Percentiles rank a stretch among this genome's conserved stretches.
Conservation (phyloP, 2,329 filamentous ascomycete genomes). For the Botryosphaeria dothidea region DNA sequence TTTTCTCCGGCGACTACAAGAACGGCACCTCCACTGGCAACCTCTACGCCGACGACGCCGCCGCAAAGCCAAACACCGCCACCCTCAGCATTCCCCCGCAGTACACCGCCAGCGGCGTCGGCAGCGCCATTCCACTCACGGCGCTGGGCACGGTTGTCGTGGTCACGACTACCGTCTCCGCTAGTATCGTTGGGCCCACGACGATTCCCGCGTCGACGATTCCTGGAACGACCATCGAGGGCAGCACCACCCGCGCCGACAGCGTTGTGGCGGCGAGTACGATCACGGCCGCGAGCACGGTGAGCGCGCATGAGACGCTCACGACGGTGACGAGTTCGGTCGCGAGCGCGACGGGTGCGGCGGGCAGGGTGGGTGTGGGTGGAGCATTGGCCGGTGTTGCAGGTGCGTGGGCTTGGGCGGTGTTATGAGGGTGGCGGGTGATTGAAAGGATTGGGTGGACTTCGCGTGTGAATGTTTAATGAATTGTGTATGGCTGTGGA, state of each 20-base stretch:
- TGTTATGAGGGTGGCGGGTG: background rate
- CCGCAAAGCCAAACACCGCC: slow-evolving; percentile 45
- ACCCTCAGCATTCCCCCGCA: slow-evolving; percentile 47
- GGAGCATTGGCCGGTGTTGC: background rate
- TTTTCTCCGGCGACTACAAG: slow-evolving; percentile 48
- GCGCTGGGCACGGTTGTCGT: slow-evolving; percentile 43
- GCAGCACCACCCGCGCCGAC: slow-evolving; percentile 20
- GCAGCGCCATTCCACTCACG: slow-evolving; percentile 47
- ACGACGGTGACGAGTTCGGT: background rate
- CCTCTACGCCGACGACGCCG: slow-evolving; percentile 43
- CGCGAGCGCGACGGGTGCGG: slow-evolving; percentile 4
- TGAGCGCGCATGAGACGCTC: slow-evolving; percentile 26
- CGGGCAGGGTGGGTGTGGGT: background rate
- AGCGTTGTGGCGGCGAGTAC: slow-evolving; percentile 25
- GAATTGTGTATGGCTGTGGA: background rate
- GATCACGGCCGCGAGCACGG: slow-evolving; percentile 28
- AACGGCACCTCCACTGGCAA: slow-evolving; percentile 41
- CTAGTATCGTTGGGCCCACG: slow-evolving; percentile 19
- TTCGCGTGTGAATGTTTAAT: slow-evolving; percentile 1
- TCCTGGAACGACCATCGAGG: slow-evolving; percentile 25
- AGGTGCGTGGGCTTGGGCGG: background rate
- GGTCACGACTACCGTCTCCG: slow-evolving; percentile 33
- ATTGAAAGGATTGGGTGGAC: background rate
- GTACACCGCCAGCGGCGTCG: slow-evolving; percentile 49
- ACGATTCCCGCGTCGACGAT: slow-evolving; percentile 30